Evolutionary conservation across 345 rosid species (phyloP).

Genomic region (Eucalyptus regnans): DNA sequence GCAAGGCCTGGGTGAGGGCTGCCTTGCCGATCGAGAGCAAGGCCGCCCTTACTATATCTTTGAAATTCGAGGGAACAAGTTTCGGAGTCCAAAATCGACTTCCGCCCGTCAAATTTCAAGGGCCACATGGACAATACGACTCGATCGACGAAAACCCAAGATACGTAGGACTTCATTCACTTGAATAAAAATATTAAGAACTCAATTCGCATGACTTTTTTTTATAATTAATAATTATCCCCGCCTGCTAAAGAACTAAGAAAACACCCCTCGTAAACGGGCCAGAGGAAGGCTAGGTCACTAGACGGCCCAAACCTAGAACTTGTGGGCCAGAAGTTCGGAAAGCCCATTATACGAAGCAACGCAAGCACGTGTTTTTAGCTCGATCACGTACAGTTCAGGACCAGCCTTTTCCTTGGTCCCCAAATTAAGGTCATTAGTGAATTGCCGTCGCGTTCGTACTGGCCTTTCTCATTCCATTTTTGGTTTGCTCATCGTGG

Average conservation of each 20-base stretch:
- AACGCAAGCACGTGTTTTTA: neutral
- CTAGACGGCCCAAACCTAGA: neutral
- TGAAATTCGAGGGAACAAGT: no score
- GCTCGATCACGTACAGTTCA: neutral
- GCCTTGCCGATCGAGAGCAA: no score
- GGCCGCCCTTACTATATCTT: no score
- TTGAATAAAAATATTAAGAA: no score
- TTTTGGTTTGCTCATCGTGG: neutral
- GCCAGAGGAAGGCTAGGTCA: neutral
- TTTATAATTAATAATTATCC: accelerated
- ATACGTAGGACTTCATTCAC: no score
- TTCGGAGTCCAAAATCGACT: no score
- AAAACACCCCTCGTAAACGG: neutral
- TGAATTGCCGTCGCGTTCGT: neutral
- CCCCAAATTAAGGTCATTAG: neutral
- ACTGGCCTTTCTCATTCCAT: neutral
- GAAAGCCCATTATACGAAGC: neutral
- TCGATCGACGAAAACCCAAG: no score
- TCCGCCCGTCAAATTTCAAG: no score
- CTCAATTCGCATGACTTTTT: no score
- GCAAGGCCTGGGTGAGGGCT: accelerated
- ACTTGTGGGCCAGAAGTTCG: neutral
- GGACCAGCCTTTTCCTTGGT: neutral
- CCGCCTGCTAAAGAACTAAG: neutral
- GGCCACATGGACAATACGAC: no score